Evolutionary conservation across 1,139 yeast genomes (phyloP).

Genomic region (Hyphopichia khmerensis): DNA sequence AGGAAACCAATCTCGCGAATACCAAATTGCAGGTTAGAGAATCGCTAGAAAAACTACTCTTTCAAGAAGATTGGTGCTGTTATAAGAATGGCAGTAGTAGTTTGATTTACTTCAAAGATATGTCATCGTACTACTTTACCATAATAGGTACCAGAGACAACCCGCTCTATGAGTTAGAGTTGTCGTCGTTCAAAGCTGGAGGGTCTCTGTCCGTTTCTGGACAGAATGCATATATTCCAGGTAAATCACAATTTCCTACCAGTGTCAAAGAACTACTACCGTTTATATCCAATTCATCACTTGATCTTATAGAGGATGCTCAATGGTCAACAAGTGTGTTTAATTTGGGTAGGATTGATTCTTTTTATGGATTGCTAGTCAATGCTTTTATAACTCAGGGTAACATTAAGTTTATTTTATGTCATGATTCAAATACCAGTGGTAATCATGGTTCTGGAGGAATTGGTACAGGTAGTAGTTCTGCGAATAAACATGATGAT

Average conservation of each 20-base stretch:
- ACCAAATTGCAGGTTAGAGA: not conserved
- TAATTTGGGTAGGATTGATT: constrained; percentile 77
- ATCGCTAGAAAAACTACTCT: too few relatives aligned
- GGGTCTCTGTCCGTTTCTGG: constrained; percentile 7
- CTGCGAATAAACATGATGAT: constrained; percentile 48
- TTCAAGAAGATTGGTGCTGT: too few relatives aligned
- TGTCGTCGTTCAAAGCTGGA: constrained; percentile 61
- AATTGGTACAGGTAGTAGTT: constrained; percentile 1
- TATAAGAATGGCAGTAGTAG: too few relatives aligned
- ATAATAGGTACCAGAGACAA: constrained; percentile 85
- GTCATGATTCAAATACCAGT: constrained; percentile 54
- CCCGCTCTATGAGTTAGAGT: constrained; percentile 86
- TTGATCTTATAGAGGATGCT: constrained; percentile 84
- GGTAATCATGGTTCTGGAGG: not conserved
- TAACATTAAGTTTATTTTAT: constrained; percentile 74
- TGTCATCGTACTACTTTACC: constrained; percentile 77
- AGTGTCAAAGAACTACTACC: constrained; percentile 82
- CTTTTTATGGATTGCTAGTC: constrained; percentile 76
- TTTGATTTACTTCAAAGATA: constrained; percentile 3
- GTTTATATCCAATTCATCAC: constrained; percentile 81
- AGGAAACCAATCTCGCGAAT: too few relatives aligned
- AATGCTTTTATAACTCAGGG: constrained; percentile 89
- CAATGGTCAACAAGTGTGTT: constrained; percentile 75
- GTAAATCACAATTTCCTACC: constrained; percentile 65
- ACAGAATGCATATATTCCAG: constrained; percentile 46